Base-by-base conservation (phyloP, 257 asterid species). In the Mentha longifolia region DNA sequence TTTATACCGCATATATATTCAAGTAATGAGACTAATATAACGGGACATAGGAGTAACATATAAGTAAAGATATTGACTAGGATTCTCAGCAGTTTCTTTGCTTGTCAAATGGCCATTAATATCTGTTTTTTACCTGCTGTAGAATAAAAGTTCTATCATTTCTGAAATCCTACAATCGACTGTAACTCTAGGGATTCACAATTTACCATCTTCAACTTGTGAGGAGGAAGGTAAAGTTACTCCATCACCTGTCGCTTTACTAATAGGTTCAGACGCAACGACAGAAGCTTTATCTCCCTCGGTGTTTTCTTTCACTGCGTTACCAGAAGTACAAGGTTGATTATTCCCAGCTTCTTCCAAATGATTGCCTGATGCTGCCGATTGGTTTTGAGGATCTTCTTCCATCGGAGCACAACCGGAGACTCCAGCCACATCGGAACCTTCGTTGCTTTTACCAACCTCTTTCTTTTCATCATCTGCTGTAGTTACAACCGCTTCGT, bases 251-350 rank as follows among this genome's bases (percentile, higher is more conserved):
- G 61, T 47, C 41, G 65, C 67, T 50, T 43, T 78, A 71, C 68
- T 17, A 41, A 14, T 49, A 22, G 77, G 68, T 57, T 65, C 59
- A 4, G 65, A 28, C 7, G 25, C 22, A 25, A 68, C 2, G 42
- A 43, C 12, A 35, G 81, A 67, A 72, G 67, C 65, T 69, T 78
- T 67, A 45, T 65, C 77, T 50, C 51, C 84, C 74, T 20, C 61
- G 14, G 41, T 56, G 20, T 56, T 81, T 17, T 76, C 88, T 74
- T 78, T 76, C 17, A 5, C 20, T 8, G 69, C 46, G 74, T 67
- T 72, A 60, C 77, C 81, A 49, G 76, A 67, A 37, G 73, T 65
- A 60, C 78, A 71, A 75, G 78, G 19, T 75, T 43, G 84, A 64
- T 49, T 50, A 58, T 73, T 84, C 39, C 52, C 85, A 30, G 57